Percentiles rank a stretch among this genome's conserved stretches.
Evolutionary conservation across 768 basidiomycete genomes (phyloP).

Genomic region (Tylopilus plumbeoviolaceoides): DNA sequence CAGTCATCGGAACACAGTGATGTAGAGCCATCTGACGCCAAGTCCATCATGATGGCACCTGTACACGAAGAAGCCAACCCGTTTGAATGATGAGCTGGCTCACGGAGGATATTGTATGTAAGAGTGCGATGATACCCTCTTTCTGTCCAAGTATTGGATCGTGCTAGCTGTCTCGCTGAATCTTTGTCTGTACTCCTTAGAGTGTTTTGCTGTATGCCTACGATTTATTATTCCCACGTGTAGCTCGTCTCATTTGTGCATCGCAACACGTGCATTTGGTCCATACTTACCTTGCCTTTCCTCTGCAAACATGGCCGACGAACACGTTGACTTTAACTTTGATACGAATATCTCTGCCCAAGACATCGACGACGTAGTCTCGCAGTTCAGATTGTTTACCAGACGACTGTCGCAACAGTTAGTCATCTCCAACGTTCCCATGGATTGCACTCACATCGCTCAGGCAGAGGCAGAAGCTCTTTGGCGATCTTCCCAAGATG

Average conservation of each 20-base stretch:
- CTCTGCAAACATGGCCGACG: conserved; percentile 20
- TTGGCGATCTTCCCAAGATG: conserved; percentile 45
- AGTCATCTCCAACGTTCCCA: background rate
- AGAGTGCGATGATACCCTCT: conserved; percentile 22
- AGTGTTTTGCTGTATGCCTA: conserved; percentile 20
- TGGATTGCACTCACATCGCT: conserved; percentile 7
- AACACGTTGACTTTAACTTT: conserved; percentile 9
- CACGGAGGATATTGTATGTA: conserved; percentile 18
- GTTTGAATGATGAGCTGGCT: conserved; percentile 38
- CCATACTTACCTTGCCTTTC: background rate
- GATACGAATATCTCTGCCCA: conserved; percentile 18
- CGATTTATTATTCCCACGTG: conserved; percentile 28
- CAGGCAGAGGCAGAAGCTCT: conserved; percentile 37
- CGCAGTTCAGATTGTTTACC: conserved; percentile 27
- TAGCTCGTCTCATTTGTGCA: background rate
- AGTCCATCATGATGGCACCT: conserved; percentile 14
- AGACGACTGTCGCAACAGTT: conserved; percentile 28
- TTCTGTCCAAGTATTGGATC: conserved; percentile 23
- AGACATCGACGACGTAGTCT: conserved; percentile 29
- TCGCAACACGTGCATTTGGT: conserved; percentile 7
- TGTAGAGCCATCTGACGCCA: conserved; percentile 35
- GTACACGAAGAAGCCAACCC: conserved; percentile 68
- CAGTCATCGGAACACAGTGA: conserved; percentile 28
- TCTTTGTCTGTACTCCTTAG: conserved; percentile 28
- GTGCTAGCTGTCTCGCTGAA: conserved; percentile 29